Base-by-base conservation (phyloP, 768 basidiomycete species). In the Russula emetica region DNA sequence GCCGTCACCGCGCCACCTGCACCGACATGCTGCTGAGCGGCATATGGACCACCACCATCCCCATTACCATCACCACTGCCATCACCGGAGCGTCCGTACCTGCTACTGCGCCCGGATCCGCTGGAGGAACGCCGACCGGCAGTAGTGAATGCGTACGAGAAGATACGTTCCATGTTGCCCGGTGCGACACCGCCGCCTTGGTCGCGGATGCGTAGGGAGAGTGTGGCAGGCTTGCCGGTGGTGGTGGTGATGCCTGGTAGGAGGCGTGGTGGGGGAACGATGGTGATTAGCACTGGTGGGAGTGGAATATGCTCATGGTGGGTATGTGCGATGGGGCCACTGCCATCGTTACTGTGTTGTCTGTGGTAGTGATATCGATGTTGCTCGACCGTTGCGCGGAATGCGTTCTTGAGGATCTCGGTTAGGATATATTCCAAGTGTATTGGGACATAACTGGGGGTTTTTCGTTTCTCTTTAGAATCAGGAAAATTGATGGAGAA, bases 371-470 rank as follows among this genome's bases (percentile, higher is more conserved):
- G 45, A 10, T 44, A 10, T 7, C 44, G 74, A 61, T 92, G 84
- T 61, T 84, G 82, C 70, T 95, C 93, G 28, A 92, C 86, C 2
- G 90, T 93, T 9, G 93, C 93, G 36, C 93, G 86, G 75, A 92
- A 95, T 0, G 92, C 83, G 71, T 95, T 95, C 75, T 95, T 95
- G 45, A 95, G 80, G 45, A 95, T 83, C 73, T 95, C 93, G 2
- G 93, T 95, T 59, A 94, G 76, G 69, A 94, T 90, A 72, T 94
- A 95, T 73, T 95, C 93, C 40, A 95, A 80, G 72, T 95, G 94
- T 1, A 92, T 88, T 3, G 94, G 92, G 44, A 94, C 85, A 70
- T 92, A 93, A 28, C 92, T 92, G 70, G 47, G 45, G 26, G 6
- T 28, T 20, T 1, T 18, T 36, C 5, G 1, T 50, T 58, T 49